A percentile compares a stretch with the other conserved stretches of the same genome.
These are phyloP conservation scores for Talaromyces sp. DNA, from an alignment of 2,329 filamentous ascomycete species.

Conservation along the genomic window DNA sequence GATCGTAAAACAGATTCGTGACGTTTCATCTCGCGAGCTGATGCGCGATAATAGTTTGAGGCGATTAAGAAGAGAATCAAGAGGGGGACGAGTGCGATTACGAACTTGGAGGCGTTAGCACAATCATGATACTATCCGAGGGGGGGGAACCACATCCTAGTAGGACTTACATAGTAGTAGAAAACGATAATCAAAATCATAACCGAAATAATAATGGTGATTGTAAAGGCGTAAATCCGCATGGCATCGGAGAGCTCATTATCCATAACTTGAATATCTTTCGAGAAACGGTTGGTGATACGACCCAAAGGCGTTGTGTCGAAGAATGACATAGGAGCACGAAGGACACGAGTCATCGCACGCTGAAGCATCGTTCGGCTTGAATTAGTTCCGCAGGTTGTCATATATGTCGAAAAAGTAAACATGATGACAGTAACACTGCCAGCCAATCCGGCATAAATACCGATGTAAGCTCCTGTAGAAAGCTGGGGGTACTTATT, in stretches of 20 bases:
- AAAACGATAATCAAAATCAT: slow-evolving; percentile 92
- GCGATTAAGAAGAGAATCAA: slow-evolving; percentile 78
- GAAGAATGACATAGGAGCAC: slow-evolving; percentile 84
- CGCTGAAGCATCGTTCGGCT: slow-evolving; percentile 79
- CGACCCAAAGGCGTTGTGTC: slow-evolving; percentile 94
- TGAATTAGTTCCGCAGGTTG: slow-evolving; percentile 76
- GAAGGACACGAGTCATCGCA: slow-evolving; percentile 74
- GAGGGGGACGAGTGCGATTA: slow-evolving; percentile 68
- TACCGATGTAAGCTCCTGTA: slow-evolving; percentile 69
- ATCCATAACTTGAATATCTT: slow-evolving; percentile 96
- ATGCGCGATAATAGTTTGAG: slow-evolving; percentile 84
- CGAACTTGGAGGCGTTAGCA: slow-evolving; percentile 55
- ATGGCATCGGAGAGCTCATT: slow-evolving; percentile 87
- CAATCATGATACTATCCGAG: neutral
- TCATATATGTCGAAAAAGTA: slow-evolving; percentile 74
- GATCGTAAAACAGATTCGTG: slow-evolving; percentile 90
- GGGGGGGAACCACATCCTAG: neutral
- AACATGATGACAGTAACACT: slow-evolving; percentile 77
- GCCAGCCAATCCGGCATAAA: slow-evolving; percentile 71
- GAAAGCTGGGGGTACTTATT: slow-evolving; percentile 67
- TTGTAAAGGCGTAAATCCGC: slow-evolving; percentile 86
- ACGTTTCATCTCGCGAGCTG: slow-evolving; percentile 90
- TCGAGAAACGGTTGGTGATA: slow-evolving; percentile 94
- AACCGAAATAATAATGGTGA: slow-evolving; percentile 79
- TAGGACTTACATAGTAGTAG: slow-evolving; percentile 69